phyloP scores from a whole-genome alignment of 169 alveolate genomes.

The Plasmodium malariae region DNA sequence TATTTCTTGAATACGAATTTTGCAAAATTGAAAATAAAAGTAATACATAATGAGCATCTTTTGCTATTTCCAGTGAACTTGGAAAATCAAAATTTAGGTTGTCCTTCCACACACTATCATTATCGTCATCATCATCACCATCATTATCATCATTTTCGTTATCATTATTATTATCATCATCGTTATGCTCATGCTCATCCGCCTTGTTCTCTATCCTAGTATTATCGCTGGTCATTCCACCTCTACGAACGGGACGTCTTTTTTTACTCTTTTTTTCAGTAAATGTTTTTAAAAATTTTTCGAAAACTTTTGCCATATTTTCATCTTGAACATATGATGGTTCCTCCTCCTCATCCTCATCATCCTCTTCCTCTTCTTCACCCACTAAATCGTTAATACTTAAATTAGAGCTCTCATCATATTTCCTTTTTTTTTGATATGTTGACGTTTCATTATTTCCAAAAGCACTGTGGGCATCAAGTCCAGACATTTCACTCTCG shows the following conservation, averaged over 20 bases:
- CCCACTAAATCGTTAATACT: slow-evolving; percentile 4
- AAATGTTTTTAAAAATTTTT: slow-evolving; percentile 80
- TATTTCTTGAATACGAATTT: slow-evolving; percentile 78
- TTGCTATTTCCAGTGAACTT: slow-evolving; percentile 78
- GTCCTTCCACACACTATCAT: slow-evolving; percentile 69
- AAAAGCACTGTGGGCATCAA: slow-evolving; percentile 68
- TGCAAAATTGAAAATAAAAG: slow-evolving; percentile 61
- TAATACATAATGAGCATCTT: slow-evolving; percentile 74
- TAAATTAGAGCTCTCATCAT: slow-evolving; percentile 31
- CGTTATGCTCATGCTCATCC: too few relatives aligned
- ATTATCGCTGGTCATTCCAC: slow-evolving; percentile 51
- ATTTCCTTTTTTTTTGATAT: slow-evolving; percentile 38
- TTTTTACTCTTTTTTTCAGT: slow-evolving; percentile 54
- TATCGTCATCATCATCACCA: slow-evolving; percentile 79
- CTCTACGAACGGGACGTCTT: slow-evolving; percentile 22
- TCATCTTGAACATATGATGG: slow-evolving; percentile 86
- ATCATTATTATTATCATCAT: too few relatives aligned
- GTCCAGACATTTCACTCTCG: slow-evolving; percentile 64
- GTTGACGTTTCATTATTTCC: slow-evolving; percentile 35
- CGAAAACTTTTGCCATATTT: slow-evolving; percentile 86
- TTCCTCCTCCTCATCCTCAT: slow-evolving; percentile 79
- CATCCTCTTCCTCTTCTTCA: slow-evolving; percentile 61
- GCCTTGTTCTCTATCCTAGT: too few relatives aligned
- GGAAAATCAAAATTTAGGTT: slow-evolving; percentile 74
- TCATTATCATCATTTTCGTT: slow-evolving; percentile 72